Evolutionary conservation across 2,329 filamentous ascomycete species (phyloP), one percentile per base, ranked within the genome.

Genomic region (Alternaria longipes): DNA sequence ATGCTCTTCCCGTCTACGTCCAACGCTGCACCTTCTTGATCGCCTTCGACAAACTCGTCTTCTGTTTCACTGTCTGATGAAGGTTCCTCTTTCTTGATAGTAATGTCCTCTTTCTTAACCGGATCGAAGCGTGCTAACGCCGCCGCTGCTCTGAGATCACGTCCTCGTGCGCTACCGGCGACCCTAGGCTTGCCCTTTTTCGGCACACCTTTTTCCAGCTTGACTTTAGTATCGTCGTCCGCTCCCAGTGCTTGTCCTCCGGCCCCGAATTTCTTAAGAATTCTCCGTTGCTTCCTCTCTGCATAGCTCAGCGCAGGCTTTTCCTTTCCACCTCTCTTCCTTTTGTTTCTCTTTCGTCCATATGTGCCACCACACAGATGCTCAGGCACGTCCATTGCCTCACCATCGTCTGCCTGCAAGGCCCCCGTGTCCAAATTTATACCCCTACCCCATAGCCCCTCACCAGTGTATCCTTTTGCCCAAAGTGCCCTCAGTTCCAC

Each of bases 331-430:
- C 68, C 77, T 70, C 78, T 67, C 60, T 79, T 81, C 70, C 85
- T 85, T 55, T 85, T 82, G 74, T 87, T 89, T 22, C 79, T 79
- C 59, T 82, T 81, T 70, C 84, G 82, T 40, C 84, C 80, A 74
- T 90, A 97, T 4, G 91, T 93, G 2, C 93, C 93, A 64, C 93
- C 93, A 70, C 93, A 97, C 1, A 95, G 81, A 74, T 93, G 89
- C 72, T 92, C 76, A 8, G 77, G 76, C 11, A 79, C 65, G 59
- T 77, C 70, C 6, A 65, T 66, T 5, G 65, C 61, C 45, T 71
- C 72, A 1, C 71, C 64, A 8, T 71, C 71, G 4, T 65, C 68
- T 22, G 62, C 56, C 28, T 74, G 73, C 28, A 76, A 8, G 2
- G 59, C 60, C 1, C 74, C 75, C 4, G 85, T 89, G 22, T 82